Evolutionary conservation across 352 stramenopile species (phyloP).

Genomic region (Pythium dissimile): DNA sequence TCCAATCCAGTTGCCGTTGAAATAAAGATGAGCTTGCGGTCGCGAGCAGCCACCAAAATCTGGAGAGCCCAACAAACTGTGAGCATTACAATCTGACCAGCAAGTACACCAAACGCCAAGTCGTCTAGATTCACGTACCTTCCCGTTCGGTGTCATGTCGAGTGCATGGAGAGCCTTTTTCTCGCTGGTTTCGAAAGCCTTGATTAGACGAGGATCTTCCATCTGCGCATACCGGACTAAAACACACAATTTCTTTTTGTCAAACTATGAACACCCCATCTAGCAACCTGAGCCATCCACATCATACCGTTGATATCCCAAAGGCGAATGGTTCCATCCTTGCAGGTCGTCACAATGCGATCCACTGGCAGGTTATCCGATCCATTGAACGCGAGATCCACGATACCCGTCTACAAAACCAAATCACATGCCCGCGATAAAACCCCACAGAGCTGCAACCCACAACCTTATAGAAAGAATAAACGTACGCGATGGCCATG

Average conservation of each 20-base stretch:
- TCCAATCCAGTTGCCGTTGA: constrained; percentile 45
- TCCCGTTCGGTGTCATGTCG: constrained; percentile 63
- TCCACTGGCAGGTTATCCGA: constrained; percentile 69
- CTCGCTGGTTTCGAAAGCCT: constrained; percentile 51
- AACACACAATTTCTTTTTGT: not conserved
- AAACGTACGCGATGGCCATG: constrained; percentile 64
- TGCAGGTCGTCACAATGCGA: constrained; percentile 71
- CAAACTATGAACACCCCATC: too few species aligned
- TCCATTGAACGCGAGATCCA: constrained; percentile 75
- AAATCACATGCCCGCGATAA: not conserved
- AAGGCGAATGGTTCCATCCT: constrained; percentile 67
- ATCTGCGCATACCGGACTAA: constrained; percentile 76
- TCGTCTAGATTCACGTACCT: too few species aligned
- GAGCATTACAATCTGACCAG: not conserved
- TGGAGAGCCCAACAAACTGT: constrained; percentile 7
- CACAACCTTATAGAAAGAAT: too few species aligned
- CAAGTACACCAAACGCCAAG: too few species aligned
- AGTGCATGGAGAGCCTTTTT: constrained; percentile 54
- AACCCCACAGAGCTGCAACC: too few species aligned
- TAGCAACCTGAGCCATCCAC: too few species aligned
- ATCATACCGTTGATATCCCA: constrained; percentile 80
- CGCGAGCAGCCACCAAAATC: constrained; percentile 54
- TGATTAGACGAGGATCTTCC: constrained; percentile 72
- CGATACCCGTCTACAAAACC: constrained; percentile 48
- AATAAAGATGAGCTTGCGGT: constrained; percentile 59